Percentiles rank a stretch among this genome's conserved stretches.
These are phyloP conservation scores for Piloderma croceum DNA, from an alignment of 768 basidiomycete species.

Conservation along the genomic window DNA sequence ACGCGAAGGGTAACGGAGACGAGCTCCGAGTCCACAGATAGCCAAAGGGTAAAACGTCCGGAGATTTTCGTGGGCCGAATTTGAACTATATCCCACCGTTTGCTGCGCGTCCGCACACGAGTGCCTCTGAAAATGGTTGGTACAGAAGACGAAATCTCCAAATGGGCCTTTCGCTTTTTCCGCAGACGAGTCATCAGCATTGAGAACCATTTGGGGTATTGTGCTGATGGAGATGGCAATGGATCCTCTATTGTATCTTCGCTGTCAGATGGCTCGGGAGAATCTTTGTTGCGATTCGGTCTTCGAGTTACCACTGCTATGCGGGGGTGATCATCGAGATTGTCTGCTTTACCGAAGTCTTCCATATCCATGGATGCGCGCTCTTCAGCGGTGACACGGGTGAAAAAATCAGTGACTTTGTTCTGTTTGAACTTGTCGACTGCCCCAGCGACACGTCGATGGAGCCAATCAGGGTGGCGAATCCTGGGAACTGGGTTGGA, in stretches of 20 bases:
- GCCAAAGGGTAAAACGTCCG: conserved; percentile 86
- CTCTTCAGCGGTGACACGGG: conserved; percentile 26
- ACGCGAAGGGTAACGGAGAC: conserved; percentile 80
- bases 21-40: conserved; percentile 74
- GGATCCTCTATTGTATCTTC: conserved; percentile 16
- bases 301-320: conserved; percentile 53
- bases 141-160: conserved; percentile 33
- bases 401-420: conserved; percentile 94
- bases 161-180: conserved; percentile 40
- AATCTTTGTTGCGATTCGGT: conserved; percentile 30
- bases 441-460: conserved; percentile 79
- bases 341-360: conserved; percentile 36
- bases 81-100: conserved; percentile 91
- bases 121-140: conserved; percentile 73
- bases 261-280: conserved; percentile 38
- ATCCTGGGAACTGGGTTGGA: conserved; percentile 94
- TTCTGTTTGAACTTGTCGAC: conserved; percentile 98
- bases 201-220: conserved; percentile 64
- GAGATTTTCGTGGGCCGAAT: conserved; percentile 70
- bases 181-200: too few relatives aligned
- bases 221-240: background rate
- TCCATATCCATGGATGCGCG: conserved; percentile 51
- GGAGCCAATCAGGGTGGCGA: conserved; percentile 95
- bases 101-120: conserved; percentile 50
- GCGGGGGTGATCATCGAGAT: conserved; percentile 29